Conservation (phyloP, 371 early-diverging fungal genomes). For the Actinomortierella wolfii region DNA sequence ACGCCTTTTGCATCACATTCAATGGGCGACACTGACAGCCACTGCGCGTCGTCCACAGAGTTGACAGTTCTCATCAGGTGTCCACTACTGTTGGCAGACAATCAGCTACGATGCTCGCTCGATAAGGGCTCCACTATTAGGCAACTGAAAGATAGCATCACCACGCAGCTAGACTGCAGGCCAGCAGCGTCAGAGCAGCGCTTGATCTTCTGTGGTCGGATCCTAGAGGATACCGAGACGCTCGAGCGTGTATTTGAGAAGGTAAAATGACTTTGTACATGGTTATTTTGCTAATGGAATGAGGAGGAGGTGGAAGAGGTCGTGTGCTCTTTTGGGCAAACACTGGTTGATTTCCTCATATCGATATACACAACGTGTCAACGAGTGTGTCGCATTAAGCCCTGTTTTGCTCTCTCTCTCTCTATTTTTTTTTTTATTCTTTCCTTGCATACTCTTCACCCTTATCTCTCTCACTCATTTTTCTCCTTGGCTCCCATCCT, state of each 20-base stretch:
- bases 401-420: too few relatives aligned
- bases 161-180: conserved; percentile 21
- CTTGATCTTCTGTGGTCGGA: conserved; percentile 36
- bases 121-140: conserved; percentile 19
- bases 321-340: too few relatives aligned
- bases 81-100: conserved; percentile 1
- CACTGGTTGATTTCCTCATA: too few relatives aligned
- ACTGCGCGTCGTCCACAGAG: too few relatives aligned
- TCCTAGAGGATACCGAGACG: conserved; percentile 34
- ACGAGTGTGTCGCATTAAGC: too few relatives aligned
- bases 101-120: conserved; percentile 2
- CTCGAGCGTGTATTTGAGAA: conserved; percentile 33
- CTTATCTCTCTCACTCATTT: too few relatives aligned
- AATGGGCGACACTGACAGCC: conserved; percentile 16
- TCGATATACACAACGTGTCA: too few relatives aligned
- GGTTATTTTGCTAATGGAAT: too few relatives aligned
- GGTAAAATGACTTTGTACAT: conserved; percentile 6
- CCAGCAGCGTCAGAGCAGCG: conserved; percentile 22
- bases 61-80: conserved; percentile 33
- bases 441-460: too few relatives aligned
- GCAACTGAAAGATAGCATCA: conserved; percentile 31
- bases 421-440: too few relatives aligned
- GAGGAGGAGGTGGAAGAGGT: too few relatives aligned
- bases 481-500: not conserved
- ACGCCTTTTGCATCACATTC: not conserved